Evolutionary conservation across 805 yeast species (phyloP).

Genomic region (Wickerhamiella sergipiensis): DNA sequence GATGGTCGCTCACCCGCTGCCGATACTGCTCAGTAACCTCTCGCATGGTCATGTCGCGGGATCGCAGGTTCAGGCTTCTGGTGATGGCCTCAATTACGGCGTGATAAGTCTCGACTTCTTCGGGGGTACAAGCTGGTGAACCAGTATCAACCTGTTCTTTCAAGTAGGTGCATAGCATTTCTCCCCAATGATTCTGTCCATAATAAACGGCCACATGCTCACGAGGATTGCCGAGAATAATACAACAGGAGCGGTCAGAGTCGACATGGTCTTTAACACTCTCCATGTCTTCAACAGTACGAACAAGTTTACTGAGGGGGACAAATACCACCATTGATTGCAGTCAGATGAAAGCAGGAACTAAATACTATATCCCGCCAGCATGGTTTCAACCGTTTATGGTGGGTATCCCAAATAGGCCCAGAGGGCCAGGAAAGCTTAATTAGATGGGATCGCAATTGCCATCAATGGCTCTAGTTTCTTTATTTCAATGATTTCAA

Average conservation of each 20-base stretch:
- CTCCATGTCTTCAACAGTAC: background rate
- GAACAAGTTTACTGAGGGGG: background rate
- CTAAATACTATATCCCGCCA: background rate
- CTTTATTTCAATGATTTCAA: too few relatives aligned
- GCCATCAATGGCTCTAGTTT: too few relatives aligned
- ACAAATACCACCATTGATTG: background rate
- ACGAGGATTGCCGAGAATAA: background rate
- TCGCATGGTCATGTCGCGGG: background rate
- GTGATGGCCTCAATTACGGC: background rate
- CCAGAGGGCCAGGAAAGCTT: too few relatives aligned
- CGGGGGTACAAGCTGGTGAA: background rate
- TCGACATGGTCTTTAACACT: background rate
- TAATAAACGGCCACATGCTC: background rate
- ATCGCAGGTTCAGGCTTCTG: background rate
- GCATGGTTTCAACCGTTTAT: background rate
- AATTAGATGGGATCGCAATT: too few relatives aligned
- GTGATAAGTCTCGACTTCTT: background rate
- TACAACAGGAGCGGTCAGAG: background rate
- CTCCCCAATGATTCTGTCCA: background rate
- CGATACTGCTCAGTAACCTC: background rate
- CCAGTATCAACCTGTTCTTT: background rate
- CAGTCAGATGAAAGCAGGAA: background rate
- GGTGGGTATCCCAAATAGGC: background rate
- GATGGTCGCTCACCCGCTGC: background rate
- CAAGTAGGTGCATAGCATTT: background rate